Percentiles rank a stretch among this genome's conserved stretches.
These are phyloP conservation scores for Backusella morwellensis DNA, from an alignment of 192 early-diverging fungal species.

Conservation along the genomic window DNA sequence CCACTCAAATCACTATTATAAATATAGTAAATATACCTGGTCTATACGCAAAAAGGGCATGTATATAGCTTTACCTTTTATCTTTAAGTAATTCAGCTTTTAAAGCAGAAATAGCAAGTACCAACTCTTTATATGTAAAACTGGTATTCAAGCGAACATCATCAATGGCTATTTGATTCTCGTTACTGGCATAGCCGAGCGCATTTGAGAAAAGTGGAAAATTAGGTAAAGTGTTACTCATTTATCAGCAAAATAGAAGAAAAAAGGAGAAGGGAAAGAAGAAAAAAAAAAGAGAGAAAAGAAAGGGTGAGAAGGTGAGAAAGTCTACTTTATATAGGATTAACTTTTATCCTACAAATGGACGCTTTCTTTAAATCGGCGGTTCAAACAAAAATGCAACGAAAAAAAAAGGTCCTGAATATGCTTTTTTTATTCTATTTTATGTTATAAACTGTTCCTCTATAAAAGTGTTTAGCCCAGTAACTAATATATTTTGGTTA, in stretches of 20 bases:
- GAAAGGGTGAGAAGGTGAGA: neutral
- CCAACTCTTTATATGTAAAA: slow-evolving; percentile 32
- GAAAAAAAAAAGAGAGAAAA: neutral
- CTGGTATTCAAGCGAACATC: slow-evolving; percentile 19
- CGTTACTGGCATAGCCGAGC: slow-evolving; percentile 21
- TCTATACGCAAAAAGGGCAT: neutral
- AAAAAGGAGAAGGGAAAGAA: neutral
- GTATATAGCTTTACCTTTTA: slow-evolving; percentile 10
- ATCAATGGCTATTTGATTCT: slow-evolving; percentile 29
- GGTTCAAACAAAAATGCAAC: neutral
- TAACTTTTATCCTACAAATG: neutral
- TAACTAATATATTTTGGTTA: neutral
- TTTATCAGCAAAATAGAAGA: neutral
- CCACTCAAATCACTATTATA: slow-evolving; percentile 28
- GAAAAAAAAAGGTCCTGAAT: neutral
- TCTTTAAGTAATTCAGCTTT: slow-evolving; percentile 19
- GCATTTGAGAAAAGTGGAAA: slow-evolving; percentile 37
- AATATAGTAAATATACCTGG: neutral
- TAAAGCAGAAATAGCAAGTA: slow-evolving; percentile 30
- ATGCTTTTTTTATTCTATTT: neutral
- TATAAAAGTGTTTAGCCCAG: too few relatives aligned
- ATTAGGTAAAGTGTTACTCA: slow-evolving; percentile 24
- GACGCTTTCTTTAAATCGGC: neutral
- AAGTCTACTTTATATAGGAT: neutral
- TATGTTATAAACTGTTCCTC: neutral